Evolutionary conservation across 306 rosid genomes (phyloP).

Genomic region (Alnus glutinosa): DNA sequence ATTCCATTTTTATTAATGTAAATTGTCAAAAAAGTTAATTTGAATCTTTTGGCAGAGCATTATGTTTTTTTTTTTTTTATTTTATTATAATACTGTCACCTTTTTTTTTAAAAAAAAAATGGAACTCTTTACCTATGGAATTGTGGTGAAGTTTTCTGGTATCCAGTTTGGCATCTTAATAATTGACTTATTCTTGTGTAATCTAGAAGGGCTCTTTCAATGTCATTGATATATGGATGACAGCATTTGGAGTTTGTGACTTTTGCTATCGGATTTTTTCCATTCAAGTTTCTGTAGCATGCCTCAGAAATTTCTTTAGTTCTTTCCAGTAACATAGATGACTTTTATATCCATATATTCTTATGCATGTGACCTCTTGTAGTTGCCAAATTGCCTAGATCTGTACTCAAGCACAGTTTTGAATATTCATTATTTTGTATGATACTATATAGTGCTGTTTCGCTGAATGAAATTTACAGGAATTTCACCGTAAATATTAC

Average conservation of each 20-base stretch:
- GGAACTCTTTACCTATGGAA: not conserved
- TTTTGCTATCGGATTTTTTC: not conserved
- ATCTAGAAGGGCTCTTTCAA: not conserved
- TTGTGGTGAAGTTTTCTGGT: not conserved
- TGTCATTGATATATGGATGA: not conserved
- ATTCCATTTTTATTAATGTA: not conserved
- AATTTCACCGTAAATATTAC: conserved; percentile 87
- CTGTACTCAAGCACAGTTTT: conserved; percentile 5
- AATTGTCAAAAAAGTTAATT: not conserved
- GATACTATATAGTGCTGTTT: not conserved
- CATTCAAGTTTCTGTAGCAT: conserved; percentile 14
- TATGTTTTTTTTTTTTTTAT: not conserved
- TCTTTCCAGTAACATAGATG: not conserved
- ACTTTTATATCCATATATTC: not conserved
- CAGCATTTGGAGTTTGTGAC: not conserved
- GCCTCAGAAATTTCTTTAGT: conserved; percentile 1
- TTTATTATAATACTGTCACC: not conserved
- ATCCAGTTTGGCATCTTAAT: not conserved
- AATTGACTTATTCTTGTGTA: not conserved
- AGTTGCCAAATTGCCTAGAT: conserved; percentile 8
- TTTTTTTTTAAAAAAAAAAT: not conserved
- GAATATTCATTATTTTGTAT: conserved; percentile 8
- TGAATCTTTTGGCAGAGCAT: not conserved
- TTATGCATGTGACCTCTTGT: conserved; percentile 19
- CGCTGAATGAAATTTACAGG: conserved; percentile 54